A percentile compares a stretch with the other conserved stretches of the same genome.
Evolutionary conservation across 768 basidiomycete genomes (phyloP).

Genomic region (Termitomyces bulborhizus): DNA sequence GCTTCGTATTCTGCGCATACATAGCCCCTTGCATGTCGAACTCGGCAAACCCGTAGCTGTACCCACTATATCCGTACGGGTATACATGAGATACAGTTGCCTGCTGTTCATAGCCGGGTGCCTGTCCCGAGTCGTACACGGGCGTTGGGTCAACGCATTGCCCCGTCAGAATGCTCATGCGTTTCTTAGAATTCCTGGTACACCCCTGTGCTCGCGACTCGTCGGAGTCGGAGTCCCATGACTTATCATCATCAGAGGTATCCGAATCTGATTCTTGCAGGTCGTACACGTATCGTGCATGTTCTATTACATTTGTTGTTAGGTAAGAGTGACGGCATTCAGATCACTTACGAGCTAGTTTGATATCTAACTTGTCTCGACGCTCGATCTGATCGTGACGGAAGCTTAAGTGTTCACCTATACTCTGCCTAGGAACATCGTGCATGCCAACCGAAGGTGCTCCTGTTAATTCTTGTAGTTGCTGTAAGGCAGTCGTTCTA

Average conservation of each 20-base stretch:
- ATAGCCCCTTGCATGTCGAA: conserved; percentile 27
- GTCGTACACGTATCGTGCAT: conserved; percentile 58
- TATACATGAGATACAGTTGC: background rate
- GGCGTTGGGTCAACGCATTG: conserved; percentile 49
- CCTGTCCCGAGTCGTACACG: conserved; percentile 22
- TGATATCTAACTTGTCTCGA: conserved; percentile 60
- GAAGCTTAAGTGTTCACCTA: conserved; percentile 60
- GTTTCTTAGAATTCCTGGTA: conserved; percentile 31
- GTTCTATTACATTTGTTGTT: conserved; percentile 35
- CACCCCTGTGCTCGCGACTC: conserved; percentile 27
- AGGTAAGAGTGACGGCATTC: background rate
- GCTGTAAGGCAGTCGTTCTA: conserved; percentile 33
- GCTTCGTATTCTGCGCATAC: conserved; percentile 26
- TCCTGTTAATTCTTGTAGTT: conserved; percentile 38
- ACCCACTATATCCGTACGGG: conserved; percentile 32
- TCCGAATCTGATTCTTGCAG: conserved; percentile 47
- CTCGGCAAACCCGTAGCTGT: conserved; percentile 33
- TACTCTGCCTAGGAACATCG: conserved; percentile 66
- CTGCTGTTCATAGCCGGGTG: conserved; percentile 1
- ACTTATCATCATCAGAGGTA: conserved; percentile 40
- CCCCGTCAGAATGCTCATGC: conserved; percentile 66
- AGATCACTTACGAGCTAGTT: conserved; percentile 59
- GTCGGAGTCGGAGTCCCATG: conserved; percentile 37
- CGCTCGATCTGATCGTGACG: conserved; percentile 40
- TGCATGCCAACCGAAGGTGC: conserved; percentile 89